phyloP scores from a whole-genome alignment of 306 rosid genomes.

The Rosa multiflora region DNA sequence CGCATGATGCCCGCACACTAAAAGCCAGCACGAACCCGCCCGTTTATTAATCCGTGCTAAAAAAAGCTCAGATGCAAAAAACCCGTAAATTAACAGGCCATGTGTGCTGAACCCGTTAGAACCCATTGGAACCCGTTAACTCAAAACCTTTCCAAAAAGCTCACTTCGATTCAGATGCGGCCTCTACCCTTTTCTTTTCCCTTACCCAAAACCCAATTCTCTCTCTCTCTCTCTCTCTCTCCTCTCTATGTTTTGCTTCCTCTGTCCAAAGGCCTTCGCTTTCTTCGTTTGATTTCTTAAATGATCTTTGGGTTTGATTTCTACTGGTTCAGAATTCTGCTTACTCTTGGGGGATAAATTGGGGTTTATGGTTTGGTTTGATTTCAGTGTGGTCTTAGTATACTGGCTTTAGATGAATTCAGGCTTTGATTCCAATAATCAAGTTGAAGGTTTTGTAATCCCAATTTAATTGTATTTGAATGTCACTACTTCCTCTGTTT shows the following conservation, averaged over 20 bases:
- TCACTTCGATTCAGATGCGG: too few species aligned
- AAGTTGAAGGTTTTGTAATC: not conserved
- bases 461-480: constrained; percentile 1
- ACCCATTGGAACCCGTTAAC: too few species aligned
- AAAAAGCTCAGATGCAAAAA: too few species aligned
- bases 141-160: too few species aligned
- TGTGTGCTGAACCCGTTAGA: too few species aligned
- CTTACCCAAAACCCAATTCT: not conserved
- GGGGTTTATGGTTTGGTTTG: constrained; percentile 6
- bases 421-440: not conserved
- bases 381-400: not conserved
- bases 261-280: constrained; percentile 8
- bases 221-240: not conserved
- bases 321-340: not conserved
- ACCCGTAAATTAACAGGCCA: too few species aligned
- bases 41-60: too few species aligned
- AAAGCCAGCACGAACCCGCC: too few species aligned
- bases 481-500: not conserved
- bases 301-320: constrained; percentile 3
- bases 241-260: constrained; percentile 6
- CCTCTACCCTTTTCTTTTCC: not conserved
- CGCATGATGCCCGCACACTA: too few species aligned
- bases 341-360: not conserved
- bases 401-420: not conserved
- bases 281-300: not conserved